phyloP scores from a whole-genome alignment of 306 rosid species.

The Gynostemma pentaphyllum region DNA sequence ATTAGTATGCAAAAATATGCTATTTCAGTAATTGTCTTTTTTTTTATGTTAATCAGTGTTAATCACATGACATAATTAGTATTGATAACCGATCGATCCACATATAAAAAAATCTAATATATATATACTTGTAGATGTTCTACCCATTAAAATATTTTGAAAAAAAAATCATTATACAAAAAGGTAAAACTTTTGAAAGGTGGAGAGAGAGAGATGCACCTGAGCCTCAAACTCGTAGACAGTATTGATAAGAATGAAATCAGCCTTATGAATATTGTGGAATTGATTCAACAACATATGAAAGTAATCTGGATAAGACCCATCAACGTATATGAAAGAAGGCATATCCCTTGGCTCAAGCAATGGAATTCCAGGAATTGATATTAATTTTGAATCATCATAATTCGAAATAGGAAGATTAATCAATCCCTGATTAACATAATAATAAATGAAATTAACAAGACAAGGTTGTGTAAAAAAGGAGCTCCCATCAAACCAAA shows the following conservation, averaged over 20 bases:
- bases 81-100: too few relatives aligned
- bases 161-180: neutral
- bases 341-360: conserved; percentile 40
- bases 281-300: conserved; percentile 38
- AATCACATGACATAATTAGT: too few relatives aligned
- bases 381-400: conserved; percentile 20
- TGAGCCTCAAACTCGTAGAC: conserved; percentile 44
- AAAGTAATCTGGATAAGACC: conserved; percentile 42
- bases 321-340: conserved; percentile 22
- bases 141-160: too few relatives aligned
- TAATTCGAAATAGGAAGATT: conserved; percentile 26
- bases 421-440: conserved; percentile 24
- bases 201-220: conserved; percentile 19
- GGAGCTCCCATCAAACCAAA: conserved; percentile 32
- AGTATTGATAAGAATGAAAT: conserved; percentile 43
- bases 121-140: too few relatives aligned
- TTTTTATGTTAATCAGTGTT: too few relatives aligned
- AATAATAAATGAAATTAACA: conserved; percentile 28
- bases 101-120: too few relatives aligned
- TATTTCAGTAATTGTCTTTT: too few relatives aligned
- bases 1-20: too few relatives aligned
- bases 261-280: conserved; percentile 34
- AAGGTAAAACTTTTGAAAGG: neutral
- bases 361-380: conserved; percentile 33
- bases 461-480: conserved; percentile 50